A percentile compares a stretch with the other conserved stretches of the same genome.
Evolutionary conservation across 805 yeast genomes (phyloP).

Genomic region (Yarrowia bubula): DNA sequence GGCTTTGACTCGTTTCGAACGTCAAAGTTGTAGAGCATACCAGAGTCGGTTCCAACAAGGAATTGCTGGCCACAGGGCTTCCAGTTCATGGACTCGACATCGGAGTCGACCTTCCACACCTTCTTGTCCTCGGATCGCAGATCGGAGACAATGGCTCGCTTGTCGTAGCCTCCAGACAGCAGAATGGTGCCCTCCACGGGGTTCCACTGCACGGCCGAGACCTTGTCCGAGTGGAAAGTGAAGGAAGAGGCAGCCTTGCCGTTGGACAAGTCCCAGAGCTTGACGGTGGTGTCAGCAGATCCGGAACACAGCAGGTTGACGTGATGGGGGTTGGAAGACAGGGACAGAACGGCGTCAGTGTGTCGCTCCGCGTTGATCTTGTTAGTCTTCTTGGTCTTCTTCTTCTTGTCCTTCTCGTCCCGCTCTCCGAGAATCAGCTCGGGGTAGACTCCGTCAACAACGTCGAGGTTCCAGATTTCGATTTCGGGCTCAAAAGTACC

Average conservation of each 20-base stretch:
- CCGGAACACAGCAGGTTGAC: conserved; percentile 88
- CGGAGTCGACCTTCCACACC: conserved; percentile 66
- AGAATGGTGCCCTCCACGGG: conserved; percentile 49
- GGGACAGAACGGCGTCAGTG: conserved; percentile 87
- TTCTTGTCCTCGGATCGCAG: conserved; percentile 68
- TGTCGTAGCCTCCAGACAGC: conserved; percentile 91
- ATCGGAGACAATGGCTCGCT: conserved; percentile 73
- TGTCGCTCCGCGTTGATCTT: conserved; percentile 68
- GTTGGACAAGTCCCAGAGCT: conserved; percentile 85
- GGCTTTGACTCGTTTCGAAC: conserved; percentile 67
- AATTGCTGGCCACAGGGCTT: conserved; percentile 50
- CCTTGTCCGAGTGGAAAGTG: conserved; percentile 74
- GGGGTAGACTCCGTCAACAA: conserved; percentile 90
- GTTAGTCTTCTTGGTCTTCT: conserved; percentile 52
- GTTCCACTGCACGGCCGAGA: conserved; percentile 88
- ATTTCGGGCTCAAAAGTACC: conserved; percentile 98
- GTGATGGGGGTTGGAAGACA: conserved; percentile 77
- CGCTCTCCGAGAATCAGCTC: conserved; percentile 87
- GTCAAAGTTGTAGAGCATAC: conserved; percentile 86
- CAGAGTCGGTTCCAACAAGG: conserved; percentile 88
- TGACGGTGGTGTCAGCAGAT: conserved; percentile 92
- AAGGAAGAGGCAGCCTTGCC: conserved; percentile 78
- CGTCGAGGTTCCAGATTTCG: conserved; percentile 94
- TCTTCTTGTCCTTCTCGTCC: conserved; percentile 48
- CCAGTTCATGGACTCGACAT: conserved; percentile 82